Base-by-base conservation (phyloP, 768 basidiomycete genomes). In the Auricularia auricula-judae region DNA sequence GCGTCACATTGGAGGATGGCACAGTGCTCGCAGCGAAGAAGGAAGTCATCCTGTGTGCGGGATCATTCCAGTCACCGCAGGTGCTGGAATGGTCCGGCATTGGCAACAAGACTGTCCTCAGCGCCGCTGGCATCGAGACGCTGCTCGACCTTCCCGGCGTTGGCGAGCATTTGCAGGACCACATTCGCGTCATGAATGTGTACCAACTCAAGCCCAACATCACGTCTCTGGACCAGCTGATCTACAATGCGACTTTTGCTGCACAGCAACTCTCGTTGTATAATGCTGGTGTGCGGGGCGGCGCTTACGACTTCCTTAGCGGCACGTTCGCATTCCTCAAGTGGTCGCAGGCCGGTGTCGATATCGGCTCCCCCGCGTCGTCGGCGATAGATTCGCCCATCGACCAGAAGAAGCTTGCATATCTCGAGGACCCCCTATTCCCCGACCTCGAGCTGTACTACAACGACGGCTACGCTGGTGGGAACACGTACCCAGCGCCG, bases 61-160 rank as follows among this genome's bases (percentile, higher is more conserved):
- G 29, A 29, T 29, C 29, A 29, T 29, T 29, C 29, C 29, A 29
- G 29, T 29, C 29, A 29, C 29, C 29, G 7, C 77, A 79, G 59
- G 68, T 81, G 10, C 74, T 82, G 71, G 70, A 76, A 61, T 69
- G 77, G 12, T 74, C 74, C n/a, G 78, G 78, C 34, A 70, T 79
- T 65, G 78, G 77, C 58, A 74, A 75, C 29, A 68, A 68, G 21
- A 69, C 66, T 2, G 67, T 72, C n/a, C 68, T 78, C 18, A 67
- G 70, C n/a, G 64, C 34, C 11, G 65, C 72, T 39, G 68, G 68
- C 29, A 74, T 80, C 65, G 39, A 61, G 21, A 64, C 67, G 53
- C 67, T 71, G 61, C 63, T 77, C 42, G 73, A 78, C 63, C 70
- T 77, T 0, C 76, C 77, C 1, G 71, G 69, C 34, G 79, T 80